phyloP scores from a whole-genome alignment of 2,329 filamentous ascomycete species.

The Scorias spongiosa region DNA sequence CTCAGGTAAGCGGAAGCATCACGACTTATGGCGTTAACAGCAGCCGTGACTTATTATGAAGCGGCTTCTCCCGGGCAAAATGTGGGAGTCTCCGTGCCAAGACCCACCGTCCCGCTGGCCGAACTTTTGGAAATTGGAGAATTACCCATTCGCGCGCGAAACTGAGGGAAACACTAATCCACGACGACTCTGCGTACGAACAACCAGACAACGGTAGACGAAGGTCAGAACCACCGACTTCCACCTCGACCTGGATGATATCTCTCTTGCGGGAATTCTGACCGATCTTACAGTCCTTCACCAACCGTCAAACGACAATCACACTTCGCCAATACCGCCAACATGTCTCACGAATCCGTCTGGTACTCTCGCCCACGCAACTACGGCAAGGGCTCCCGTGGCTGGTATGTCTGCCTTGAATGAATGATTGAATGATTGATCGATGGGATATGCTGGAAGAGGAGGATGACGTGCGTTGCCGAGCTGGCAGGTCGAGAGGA shows the following conservation, averaged over 20 bases:
- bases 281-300: constrained; percentile 2
- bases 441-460: neutral
- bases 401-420: constrained; percentile 53
- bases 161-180: neutral
- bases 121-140: neutral
- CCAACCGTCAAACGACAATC: constrained; percentile 4
- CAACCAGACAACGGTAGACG: neutral
- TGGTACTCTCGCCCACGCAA: constrained; percentile 97
- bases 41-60: too few species aligned
- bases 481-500: neutral
- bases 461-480: neutral
- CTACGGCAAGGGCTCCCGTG: constrained; percentile 92
- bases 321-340: constrained; percentile 27
- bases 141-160: neutral
- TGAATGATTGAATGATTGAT: too few species aligned
- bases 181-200: neutral
- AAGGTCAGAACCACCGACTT: neutral
- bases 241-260: neutral
- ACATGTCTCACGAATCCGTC: constrained; percentile 86
- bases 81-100: neutral
- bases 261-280: constrained; percentile 1
- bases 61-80: too few species aligned
- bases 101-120: neutral
- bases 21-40: too few species aligned
- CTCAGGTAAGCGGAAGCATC: too few species aligned